Conservation (phyloP, 2,329 filamentous ascomycete genomes). For the Phaeosphaeriaceae sp. region DNA sequence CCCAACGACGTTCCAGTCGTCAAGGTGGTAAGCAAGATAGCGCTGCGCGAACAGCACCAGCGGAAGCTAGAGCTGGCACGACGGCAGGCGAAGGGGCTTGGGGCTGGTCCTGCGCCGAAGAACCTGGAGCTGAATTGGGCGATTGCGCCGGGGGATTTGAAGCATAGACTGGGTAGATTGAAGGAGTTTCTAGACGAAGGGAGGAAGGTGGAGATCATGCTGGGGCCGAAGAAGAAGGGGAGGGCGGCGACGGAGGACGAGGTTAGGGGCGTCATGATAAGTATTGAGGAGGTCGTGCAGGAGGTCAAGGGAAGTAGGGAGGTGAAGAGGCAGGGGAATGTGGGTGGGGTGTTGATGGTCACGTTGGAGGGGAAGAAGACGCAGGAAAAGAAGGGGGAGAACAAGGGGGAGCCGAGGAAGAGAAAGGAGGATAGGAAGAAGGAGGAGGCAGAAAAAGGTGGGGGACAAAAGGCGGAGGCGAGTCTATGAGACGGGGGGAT, state of each 20-base stretch:
- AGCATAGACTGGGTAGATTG: conserved; percentile 60
- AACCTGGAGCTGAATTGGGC: conserved; percentile 91
- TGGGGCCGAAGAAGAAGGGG: conserved; percentile 72
- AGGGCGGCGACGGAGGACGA: conserved; percentile 67
- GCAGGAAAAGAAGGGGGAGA: conserved; percentile 17
- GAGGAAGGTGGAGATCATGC: conserved; percentile 73
- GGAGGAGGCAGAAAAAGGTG: not conserved
- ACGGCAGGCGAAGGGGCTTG: conserved; percentile 45
- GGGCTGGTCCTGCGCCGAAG: conserved; percentile 59
- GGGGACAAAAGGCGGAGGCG: too few relatives aligned
- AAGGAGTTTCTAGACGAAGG: conserved; percentile 77
- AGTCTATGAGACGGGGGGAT: too few relatives aligned
- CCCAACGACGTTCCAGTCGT: conserved; percentile 66
- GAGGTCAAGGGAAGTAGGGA: conserved; percentile 12
- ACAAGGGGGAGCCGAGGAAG: not conserved
- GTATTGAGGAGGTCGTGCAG: conserved; percentile 38
- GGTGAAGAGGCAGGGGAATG: conserved; percentile 32
- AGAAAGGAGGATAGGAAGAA: conserved; percentile 14
- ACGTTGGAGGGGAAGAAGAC: conserved; percentile 39
- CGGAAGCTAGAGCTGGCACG: conserved; percentile 54
- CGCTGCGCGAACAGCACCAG: conserved; percentile 55
- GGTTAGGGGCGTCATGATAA: conserved; percentile 49
- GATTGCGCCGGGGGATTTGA: conserved; percentile 77
- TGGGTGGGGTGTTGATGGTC: conserved; percentile 43
- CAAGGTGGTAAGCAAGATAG: conserved; percentile 69